Conservation (phyloP, 331 rosid genomes). For the Rhamnella rubrinervis region DNA sequence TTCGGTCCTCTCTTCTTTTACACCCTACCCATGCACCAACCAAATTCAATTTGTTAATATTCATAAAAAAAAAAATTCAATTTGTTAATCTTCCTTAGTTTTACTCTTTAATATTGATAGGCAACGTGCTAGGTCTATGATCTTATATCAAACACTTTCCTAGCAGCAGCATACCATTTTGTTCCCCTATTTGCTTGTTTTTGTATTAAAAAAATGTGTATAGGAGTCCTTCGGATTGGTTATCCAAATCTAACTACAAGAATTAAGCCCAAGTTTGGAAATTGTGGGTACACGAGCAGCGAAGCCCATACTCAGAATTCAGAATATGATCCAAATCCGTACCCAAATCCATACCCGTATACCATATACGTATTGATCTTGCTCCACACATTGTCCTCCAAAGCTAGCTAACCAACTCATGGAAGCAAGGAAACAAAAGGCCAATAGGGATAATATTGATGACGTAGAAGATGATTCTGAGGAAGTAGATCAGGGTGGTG, state of each 20-base stretch:
- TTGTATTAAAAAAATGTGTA: no score
- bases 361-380: background rate
- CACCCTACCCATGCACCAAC: constrained; percentile 10
- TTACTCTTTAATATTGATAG: constrained; percentile 13
- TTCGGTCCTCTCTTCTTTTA: background rate
- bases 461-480: constrained; percentile 56
- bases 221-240: no score
- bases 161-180: no score
- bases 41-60: background rate
- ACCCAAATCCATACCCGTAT: no score
- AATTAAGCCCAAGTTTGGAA: no score
- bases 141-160: background rate
- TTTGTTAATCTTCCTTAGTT: constrained; percentile 12
- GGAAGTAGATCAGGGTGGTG: constrained; percentile 45
- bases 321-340: no score
- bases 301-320: no score
- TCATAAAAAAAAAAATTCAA: no score
- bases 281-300: no score
- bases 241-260: no score
- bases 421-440: constrained; percentile 45
- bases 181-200: no score
- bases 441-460: constrained; percentile 36
- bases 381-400: background rate
- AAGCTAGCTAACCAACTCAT: constrained; percentile 16
- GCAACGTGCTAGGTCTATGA: constrained; percentile 18